These are phyloP conservation scores for Pelargonium citronellum DNA, from an alignment of 441 rosid genomes.

Conservation along the genomic window DNA sequence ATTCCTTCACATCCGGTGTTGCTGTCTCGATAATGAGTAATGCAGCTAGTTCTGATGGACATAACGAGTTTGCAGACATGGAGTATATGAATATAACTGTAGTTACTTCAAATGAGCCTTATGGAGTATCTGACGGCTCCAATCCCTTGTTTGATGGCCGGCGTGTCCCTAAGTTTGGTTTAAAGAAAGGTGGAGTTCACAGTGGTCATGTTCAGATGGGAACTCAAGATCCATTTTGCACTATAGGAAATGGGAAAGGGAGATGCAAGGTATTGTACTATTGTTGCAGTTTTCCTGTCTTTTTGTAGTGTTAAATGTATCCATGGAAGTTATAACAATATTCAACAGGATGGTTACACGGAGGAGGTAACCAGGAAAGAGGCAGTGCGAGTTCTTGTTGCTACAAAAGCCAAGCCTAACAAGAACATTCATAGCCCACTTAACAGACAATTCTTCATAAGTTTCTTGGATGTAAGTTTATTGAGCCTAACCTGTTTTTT, in stretches of 20 bases:
- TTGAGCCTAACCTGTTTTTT: background rate
- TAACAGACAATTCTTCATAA: slow-evolving; percentile 49
- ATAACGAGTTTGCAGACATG: slow-evolving; percentile 80
- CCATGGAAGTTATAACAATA: background rate
- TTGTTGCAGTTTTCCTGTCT: too few species aligned
- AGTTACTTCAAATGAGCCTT: slow-evolving; percentile 75
- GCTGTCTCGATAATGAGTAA: slow-evolving; percentile 65
- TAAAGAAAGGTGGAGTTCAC: slow-evolving; percentile 53
- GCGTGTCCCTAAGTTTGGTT: slow-evolving; percentile 47
- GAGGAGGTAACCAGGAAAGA: slow-evolving; percentile 50
- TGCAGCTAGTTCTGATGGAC: slow-evolving; percentile 26
- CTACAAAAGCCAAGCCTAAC: slow-evolving; percentile 61
- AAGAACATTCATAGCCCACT: slow-evolving; percentile 39
- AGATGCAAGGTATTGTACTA: slow-evolving; percentile 56
- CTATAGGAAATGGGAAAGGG: slow-evolving; percentile 43
- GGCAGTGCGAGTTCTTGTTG: slow-evolving; percentile 72
- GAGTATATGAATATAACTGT: slow-evolving; percentile 77
- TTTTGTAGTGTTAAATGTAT: background rate
- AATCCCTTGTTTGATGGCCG: slow-evolving; percentile 64
- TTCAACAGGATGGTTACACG: slow-evolving; percentile 74
- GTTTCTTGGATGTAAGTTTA: slow-evolving; percentile 69
- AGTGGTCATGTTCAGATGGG: slow-evolving; percentile 83
- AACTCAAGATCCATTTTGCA: slow-evolving; percentile 60
- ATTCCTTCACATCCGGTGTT: slow-evolving; percentile 68
- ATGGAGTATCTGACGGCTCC: slow-evolving; percentile 58